Evolutionary conservation across 1,139 yeast species (phyloP), one percentile per base, ranked within the genome.

Genomic region (Yamadazyma buinensis): DNA sequence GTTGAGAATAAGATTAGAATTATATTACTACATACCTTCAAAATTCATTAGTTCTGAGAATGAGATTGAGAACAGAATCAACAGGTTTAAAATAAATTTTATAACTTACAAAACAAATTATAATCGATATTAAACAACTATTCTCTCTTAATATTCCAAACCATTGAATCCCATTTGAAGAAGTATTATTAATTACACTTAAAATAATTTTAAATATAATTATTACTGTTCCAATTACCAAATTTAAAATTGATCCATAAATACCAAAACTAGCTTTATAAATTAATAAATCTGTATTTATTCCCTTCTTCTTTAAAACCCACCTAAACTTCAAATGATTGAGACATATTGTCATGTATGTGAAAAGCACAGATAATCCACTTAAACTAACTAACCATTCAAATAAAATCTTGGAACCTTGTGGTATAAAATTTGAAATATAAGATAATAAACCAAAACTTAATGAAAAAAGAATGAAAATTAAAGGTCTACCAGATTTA

Each of bases 351-450:
- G 58, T 46, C 26, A 52, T 42, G 65, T 67, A 63, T 28, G 61
- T 57, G 40, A 61, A 55, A 34, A 63, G 55, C 30, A 57, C 61
- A 15, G 64, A 55, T 35, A 61, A 48, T 13, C 67, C 67, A 31
- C 61, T 59, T 37, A 63, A 54, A 28, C 66, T 54, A 45, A 61
- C 52, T 36, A 63, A 52, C 67, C 67, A 63, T 42, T 54, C 55
- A 53, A 63, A 61, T 30, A 36, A 27, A 2, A 39, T 17, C 19
- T 32, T 27, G 1, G 36, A 26, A 2, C 40, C 42, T 35, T 23
- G 17, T 3, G 35, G 35, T 10, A 32, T 23, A 11, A 38, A 15
- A 7, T 39, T 17, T 6, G 42, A 37, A 4, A 34, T 18, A 17
- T 36, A 40, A 4, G 41, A 33, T 14, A 36, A 27, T 2, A 19